Conservation (phyloP, 2,329 filamentous ascomycete species). For the Juglanconis sp. region DNA sequence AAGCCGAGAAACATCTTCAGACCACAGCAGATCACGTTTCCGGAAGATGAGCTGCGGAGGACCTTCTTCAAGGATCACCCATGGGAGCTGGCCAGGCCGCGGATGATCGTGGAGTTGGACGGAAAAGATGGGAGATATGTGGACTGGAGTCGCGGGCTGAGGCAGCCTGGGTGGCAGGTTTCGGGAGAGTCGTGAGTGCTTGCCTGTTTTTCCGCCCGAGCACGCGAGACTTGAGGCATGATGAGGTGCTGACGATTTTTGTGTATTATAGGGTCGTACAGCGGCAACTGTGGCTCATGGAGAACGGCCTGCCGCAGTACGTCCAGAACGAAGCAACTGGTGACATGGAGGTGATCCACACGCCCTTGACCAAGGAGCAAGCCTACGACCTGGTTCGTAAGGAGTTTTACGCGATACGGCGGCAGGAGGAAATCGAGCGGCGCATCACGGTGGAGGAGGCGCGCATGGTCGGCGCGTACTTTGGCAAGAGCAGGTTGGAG, state of each 20-base stretch:
- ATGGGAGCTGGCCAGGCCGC: conserved; percentile 90
- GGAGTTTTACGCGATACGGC: conserved; percentile 85
- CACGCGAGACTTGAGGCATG: too few species aligned
- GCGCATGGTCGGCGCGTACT: conserved; percentile 78
- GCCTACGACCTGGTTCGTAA: conserved; percentile 86
- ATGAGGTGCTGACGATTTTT: neutral
- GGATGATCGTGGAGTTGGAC: conserved; percentile 79
- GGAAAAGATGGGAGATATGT: conserved; percentile 74
- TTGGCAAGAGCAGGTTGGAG: conserved; percentile 72
- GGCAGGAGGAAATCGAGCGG: conserved; percentile 76
- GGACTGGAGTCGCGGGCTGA: conserved; percentile 74
- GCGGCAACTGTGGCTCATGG: conserved; percentile 82
- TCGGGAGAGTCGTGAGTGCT: conserved; percentile 75
- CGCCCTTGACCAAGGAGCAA: conserved; percentile 52
- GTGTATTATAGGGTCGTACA: conserved; percentile 72
- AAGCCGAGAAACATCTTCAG: conserved; percentile 76
- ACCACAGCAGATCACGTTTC: conserved; percentile 73
- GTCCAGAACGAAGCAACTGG: conserved; percentile 2
- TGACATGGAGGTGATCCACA: conserved; percentile 15
- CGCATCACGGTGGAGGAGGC: conserved; percentile 88
- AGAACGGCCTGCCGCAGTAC: conserved; percentile 39
- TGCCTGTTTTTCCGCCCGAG: neutral
- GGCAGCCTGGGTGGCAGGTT: conserved; percentile 71
- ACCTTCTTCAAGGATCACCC: conserved; percentile 93
- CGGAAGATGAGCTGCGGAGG: conserved; percentile 76